Percentiles rank a stretch among this genome's conserved stretches.
phyloP scores from a whole-genome alignment of 495 filamentous ascomycete species.

The Xylaria grammica region DNA sequence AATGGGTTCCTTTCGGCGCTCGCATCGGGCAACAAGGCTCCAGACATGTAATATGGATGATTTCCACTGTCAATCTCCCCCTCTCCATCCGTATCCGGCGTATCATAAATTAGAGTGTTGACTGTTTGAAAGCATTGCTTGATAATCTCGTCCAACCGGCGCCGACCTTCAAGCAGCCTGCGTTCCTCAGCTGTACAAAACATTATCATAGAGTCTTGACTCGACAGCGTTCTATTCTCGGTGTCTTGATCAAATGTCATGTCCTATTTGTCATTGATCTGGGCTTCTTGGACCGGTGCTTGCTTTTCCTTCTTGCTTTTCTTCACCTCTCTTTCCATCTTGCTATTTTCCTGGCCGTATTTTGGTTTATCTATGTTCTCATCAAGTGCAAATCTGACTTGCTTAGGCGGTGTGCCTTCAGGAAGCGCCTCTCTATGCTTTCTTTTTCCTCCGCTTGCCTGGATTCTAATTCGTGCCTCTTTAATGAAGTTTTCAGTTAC shows the following conservation, averaged over 20 bases:
- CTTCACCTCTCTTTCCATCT: not conserved
- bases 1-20: not conserved
- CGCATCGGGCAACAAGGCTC: not conserved
- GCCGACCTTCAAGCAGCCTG: not conserved
- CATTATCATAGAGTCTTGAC: not conserved
- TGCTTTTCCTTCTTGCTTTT: conserved; percentile 1
- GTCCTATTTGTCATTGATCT: conserved; percentile 25
- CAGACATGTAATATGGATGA: conserved; percentile 7
- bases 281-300: not conserved
- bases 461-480: not conserved
- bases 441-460: not conserved
- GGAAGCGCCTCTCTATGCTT: not conserved
- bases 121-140: conserved; percentile 10
- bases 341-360: not conserved
- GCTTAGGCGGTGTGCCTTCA: not conserved
- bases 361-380: not conserved
- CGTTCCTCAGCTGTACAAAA: not conserved
- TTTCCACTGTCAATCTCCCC: not conserved
- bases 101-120: conserved; percentile 15
- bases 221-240: not conserved
- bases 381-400: not conserved
- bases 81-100: not conserved
- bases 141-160: conserved; percentile 23
- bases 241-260: conserved; percentile 17
- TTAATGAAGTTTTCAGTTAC: not conserved